Conservation (phyloP, 2,329 filamentous ascomycete species). For the Parastagonospora nodorum region DNA sequence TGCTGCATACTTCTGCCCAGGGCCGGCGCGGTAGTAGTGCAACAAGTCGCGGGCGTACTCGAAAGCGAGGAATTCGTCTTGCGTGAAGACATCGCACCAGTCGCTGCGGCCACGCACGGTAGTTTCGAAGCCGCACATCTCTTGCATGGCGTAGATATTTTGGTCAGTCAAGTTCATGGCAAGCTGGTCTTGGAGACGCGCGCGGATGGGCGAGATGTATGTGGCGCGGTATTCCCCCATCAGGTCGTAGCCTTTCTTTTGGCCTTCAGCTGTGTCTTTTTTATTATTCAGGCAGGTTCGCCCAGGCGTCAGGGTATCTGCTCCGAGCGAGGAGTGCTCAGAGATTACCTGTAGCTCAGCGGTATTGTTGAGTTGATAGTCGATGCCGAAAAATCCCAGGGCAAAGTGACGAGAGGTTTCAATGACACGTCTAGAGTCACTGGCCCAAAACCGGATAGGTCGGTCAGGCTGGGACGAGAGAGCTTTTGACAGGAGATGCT, state of each 20-base stretch:
- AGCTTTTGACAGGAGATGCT: slow-evolving; percentile 48
- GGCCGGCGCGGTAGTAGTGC: slow-evolving; percentile 64
- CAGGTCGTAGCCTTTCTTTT: slow-evolving; percentile 56
- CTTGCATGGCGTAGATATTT: slow-evolving; percentile 65
- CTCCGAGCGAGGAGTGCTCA: slow-evolving; percentile 56
- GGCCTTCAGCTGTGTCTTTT: slow-evolving; percentile 50
- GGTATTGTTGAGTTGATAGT: slow-evolving; percentile 49
- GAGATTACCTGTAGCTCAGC: slow-evolving; percentile 56
- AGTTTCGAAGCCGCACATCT: slow-evolving; percentile 65
- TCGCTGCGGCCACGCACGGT: slow-evolving; percentile 58
- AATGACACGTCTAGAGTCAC: slow-evolving; percentile 59
- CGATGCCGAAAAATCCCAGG: slow-evolving; percentile 59
- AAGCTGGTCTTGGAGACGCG: slow-evolving; percentile 52
- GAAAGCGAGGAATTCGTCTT: slow-evolving; percentile 59
- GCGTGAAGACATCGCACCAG: slow-evolving; percentile 63
- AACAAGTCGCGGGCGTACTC: slow-evolving; percentile 64
- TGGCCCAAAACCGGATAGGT: slow-evolving; percentile 57
- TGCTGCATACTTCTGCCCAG: slow-evolving; percentile 59
- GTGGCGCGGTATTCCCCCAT: slow-evolving; percentile 53
- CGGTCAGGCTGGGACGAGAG: slow-evolving; percentile 10
- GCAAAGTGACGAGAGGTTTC: slow-evolving; percentile 62
- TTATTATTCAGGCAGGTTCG: slow-evolving; percentile 50
- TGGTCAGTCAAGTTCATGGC: slow-evolving; percentile 50
- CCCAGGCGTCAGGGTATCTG: slow-evolving; percentile 62
- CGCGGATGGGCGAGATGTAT: slow-evolving; percentile 55